phyloP scores from a whole-genome alignment of 140 eudicot species.

The Bidens hawaiensis region DNA sequence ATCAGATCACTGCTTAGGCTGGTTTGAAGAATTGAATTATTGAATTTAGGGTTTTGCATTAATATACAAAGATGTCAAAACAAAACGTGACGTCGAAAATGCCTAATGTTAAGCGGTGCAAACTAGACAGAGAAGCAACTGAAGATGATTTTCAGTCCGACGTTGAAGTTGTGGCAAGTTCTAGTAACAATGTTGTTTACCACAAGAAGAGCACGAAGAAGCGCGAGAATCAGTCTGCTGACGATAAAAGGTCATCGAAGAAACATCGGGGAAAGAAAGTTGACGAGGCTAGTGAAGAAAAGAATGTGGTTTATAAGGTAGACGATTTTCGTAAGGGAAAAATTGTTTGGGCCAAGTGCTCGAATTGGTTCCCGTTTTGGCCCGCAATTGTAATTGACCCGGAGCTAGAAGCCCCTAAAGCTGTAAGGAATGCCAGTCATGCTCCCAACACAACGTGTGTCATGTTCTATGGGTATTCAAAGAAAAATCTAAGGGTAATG shows the following conservation, averaged over 20 bases:
- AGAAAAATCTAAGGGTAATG: constrained; percentile 58
- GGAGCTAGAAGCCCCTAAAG: constrained; percentile 61
- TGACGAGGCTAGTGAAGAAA: constrained; percentile 19
- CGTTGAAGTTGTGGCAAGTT: constrained; percentile 5
- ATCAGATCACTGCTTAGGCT: too few species aligned
- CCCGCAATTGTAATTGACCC: constrained; percentile 93
- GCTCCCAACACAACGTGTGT: constrained; percentile 77
- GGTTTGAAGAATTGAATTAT: not conserved
- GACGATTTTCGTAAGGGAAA: constrained; percentile 59
- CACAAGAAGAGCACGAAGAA: constrained; percentile 7
- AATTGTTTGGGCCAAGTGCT: constrained; percentile 92
- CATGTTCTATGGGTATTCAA: constrained; percentile 78
- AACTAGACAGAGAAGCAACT: constrained; percentile 21
- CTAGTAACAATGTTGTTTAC: too few species aligned
- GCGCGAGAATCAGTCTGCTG: constrained; percentile 12
- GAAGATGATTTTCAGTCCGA: constrained; percentile 19
- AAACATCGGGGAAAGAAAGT: constrained; percentile 11
- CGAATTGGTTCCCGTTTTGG: constrained; percentile 76
- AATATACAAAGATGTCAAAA: constrained; percentile 22
- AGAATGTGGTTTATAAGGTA: constrained; percentile 44
- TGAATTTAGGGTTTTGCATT: not conserved
- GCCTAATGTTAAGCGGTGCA: constrained; percentile 48
- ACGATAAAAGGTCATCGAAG: constrained; percentile 1
- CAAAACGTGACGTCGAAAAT: constrained; percentile 33
- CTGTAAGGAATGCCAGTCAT: constrained; percentile 61